A percentile compares a stretch with the other conserved stretches of the same genome.
These are phyloP conservation scores for Exophiala sp. DNA, from an alignment of 2,329 filamentous ascomycete species.

Conservation along the genomic window DNA sequence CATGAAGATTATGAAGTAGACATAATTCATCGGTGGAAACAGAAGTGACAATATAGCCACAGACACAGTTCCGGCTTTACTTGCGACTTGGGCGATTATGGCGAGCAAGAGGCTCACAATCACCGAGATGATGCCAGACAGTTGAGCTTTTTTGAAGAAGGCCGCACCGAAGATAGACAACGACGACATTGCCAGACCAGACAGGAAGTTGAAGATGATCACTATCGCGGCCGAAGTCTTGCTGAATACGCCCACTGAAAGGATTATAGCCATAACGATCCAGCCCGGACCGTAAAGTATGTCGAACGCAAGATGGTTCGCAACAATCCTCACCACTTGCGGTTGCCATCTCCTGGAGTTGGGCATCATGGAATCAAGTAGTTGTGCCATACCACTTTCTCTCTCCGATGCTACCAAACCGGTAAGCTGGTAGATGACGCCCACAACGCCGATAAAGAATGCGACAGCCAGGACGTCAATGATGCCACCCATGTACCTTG, in stretches of 20 bases:
- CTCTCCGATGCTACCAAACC: slow-evolving; percentile 80
- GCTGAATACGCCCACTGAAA: slow-evolving; percentile 59
- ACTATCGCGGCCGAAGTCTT: slow-evolving; percentile 60
- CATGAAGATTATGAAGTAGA: slow-evolving; percentile 69
- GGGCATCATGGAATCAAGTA: slow-evolving; percentile 89
- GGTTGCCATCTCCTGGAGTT: slow-evolving; percentile 67
- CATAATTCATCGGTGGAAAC: slow-evolving; percentile 83
- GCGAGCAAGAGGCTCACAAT: slow-evolving; percentile 69
- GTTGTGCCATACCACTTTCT: slow-evolving; percentile 77
- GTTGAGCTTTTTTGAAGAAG: slow-evolving; percentile 80
- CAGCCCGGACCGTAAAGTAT: slow-evolving; percentile 75
- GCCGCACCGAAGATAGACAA: slow-evolving; percentile 74
- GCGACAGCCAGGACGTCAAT: slow-evolving; percentile 71
- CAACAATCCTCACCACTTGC: slow-evolving; percentile 68
- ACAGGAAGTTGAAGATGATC: slow-evolving; percentile 66
- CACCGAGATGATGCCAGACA: slow-evolving; percentile 74
- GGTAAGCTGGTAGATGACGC: slow-evolving; percentile 78
- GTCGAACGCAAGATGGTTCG: slow-evolving; percentile 74
- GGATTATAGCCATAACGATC: slow-evolving; percentile 66
- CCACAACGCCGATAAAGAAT: slow-evolving; percentile 73
- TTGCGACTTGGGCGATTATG: slow-evolving; percentile 72
- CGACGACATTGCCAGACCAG: slow-evolving; percentile 70
- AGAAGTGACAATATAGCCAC: slow-evolving; percentile 67
- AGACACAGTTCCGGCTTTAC: slow-evolving; percentile 54
- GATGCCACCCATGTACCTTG: slow-evolving; percentile 65